phyloP scores from a whole-genome alignment of 2,329 filamentous ascomycete genomes.

The Trichoderma lentiforme region DNA sequence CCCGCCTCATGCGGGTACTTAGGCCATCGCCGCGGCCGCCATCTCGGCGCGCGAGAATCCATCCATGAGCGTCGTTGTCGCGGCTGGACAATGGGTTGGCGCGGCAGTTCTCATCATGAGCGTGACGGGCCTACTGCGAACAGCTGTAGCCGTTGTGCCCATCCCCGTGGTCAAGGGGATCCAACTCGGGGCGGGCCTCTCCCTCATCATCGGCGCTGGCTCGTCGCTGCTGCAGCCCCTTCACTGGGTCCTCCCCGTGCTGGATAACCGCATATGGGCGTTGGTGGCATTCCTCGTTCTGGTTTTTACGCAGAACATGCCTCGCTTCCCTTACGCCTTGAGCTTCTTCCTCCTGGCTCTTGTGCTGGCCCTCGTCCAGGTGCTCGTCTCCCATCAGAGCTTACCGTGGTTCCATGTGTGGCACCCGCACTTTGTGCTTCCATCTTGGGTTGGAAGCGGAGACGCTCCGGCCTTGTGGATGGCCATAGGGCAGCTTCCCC shows the following conservation, averaged over 20 bases:
- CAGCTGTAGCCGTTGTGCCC: slow-evolving; percentile 71
- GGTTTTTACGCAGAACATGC: slow-evolving; percentile 62
- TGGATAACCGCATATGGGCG: slow-evolving; percentile 78
- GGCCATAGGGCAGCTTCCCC: slow-evolving; percentile 83
- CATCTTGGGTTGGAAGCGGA: slow-evolving; percentile 29
- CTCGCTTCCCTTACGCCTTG: slow-evolving; percentile 74
- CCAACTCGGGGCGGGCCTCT: slow-evolving; percentile 86
- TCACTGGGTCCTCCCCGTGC: slow-evolving; percentile 63
- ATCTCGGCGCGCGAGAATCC: slow-evolving; percentile 62
- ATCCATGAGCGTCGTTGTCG: slow-evolving; percentile 61
- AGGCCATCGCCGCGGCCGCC: slow-evolving; percentile 87
- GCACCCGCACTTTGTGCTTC: slow-evolving; percentile 50
- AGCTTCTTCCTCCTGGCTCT: slow-evolving; percentile 67
- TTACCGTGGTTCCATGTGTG: slow-evolving; percentile 58
- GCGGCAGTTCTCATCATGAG: slow-evolving; percentile 72
- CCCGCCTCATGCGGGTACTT: slow-evolving; percentile 11
- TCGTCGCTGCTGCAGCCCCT: slow-evolving; percentile 64
- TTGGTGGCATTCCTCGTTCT: slow-evolving; percentile 70
- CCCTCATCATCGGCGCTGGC: slow-evolving; percentile 75
- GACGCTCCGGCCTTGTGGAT: slow-evolving; percentile 42
- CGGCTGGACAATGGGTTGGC: slow-evolving; percentile 69
- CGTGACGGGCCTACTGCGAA: slow-evolving; percentile 71
- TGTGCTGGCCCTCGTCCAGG: slow-evolving; percentile 53
- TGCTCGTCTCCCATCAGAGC: slow-evolving; percentile 29
- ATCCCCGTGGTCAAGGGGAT: slow-evolving; percentile 91